Percentiles rank a stretch among this genome's conserved stretches.
phyloP scores from a whole-genome alignment of 1,284 basidiomycete genomes.

The Apiotrichum sp. region DNA sequence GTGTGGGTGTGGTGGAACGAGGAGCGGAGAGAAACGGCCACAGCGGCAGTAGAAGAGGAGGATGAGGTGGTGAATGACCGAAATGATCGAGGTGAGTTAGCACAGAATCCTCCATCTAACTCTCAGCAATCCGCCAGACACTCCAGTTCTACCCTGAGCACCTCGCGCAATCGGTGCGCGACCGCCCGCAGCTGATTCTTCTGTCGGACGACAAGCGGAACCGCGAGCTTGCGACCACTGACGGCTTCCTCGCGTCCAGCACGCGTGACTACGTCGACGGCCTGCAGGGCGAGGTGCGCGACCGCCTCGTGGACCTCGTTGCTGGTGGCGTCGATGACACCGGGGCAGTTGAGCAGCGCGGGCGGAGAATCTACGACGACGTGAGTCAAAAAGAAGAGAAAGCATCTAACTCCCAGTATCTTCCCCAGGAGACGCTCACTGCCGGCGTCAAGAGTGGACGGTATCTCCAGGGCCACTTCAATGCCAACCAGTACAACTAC shows the following conservation, averaged over 20 bases:
- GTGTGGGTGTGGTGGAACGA: conserved; percentile 89
- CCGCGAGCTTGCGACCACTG: conserved; percentile 64
- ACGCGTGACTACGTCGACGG: conserved; percentile 76
- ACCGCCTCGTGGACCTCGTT: conserved; percentile 70
- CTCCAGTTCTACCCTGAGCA: conserved; percentile 79
- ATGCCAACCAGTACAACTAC: conserved; percentile 93
- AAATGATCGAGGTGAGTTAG: conserved; percentile 72
- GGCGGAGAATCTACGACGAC: conserved; percentile 68
- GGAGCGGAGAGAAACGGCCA: conserved; percentile 58
- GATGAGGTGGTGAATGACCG: conserved; percentile 66
- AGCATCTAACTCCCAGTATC: conserved; percentile 56
- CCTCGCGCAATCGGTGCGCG: conserved; percentile 54
- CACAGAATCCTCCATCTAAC: neutral
- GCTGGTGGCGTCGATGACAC: conserved; percentile 56
- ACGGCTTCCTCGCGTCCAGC: conserved; percentile 59
- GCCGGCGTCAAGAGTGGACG: conserved; percentile 81
- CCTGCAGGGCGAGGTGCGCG: conserved; percentile 52
- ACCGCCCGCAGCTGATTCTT: conserved; percentile 62
- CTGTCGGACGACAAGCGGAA: conserved; percentile 88
- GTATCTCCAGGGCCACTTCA: conserved; percentile 88
- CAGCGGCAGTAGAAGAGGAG: conserved; percentile 17
- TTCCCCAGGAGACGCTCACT: conserved; percentile 64
- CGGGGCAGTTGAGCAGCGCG: conserved; percentile 43
- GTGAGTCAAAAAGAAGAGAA: conserved; percentile 48
- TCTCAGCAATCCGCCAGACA: conserved; percentile 71